phyloP scores from a whole-genome alignment of 2,329 filamentous ascomycete species.

The Scortechinia acanthostroma region DNA sequence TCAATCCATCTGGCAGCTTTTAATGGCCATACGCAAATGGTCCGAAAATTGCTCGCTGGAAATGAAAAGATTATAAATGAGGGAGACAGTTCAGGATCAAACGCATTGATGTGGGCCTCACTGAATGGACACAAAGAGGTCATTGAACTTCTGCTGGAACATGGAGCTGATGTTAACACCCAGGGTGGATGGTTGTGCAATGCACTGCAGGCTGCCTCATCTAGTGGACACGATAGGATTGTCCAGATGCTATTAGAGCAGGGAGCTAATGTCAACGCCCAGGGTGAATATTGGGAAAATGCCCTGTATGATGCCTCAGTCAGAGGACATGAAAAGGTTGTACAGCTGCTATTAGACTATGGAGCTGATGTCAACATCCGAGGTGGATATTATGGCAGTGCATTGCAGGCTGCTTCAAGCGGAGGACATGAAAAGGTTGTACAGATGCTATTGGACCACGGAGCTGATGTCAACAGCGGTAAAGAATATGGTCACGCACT shows the following conservation, averaged over 20 bases:
- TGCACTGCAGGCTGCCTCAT: not conserved
- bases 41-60: not conserved
- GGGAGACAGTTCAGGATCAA: not conserved
- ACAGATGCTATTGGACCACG: not conserved
- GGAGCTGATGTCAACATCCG: not conserved
- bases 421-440: not conserved
- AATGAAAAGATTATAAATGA: not conserved
- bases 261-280: not conserved
- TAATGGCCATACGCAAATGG: not conserved
- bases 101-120: not conserved
- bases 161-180: slow-evolving; percentile 1
- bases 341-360: not conserved
- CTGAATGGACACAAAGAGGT: not conserved
- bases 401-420: not conserved
- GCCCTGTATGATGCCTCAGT: not conserved
- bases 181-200: not conserved
- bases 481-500: no score
- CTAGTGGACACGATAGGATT: not conserved
- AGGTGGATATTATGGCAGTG: not conserved
- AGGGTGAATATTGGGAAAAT: not conserved
- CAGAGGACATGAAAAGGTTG: not conserved
- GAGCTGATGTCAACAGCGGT: slow-evolving; percentile 1
- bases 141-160: not conserved
- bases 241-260: not conserved
- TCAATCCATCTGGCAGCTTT: not conserved